phyloP scores from a whole-genome alignment of 345 rosid genomes.

The Nephelium lappaceum region DNA sequence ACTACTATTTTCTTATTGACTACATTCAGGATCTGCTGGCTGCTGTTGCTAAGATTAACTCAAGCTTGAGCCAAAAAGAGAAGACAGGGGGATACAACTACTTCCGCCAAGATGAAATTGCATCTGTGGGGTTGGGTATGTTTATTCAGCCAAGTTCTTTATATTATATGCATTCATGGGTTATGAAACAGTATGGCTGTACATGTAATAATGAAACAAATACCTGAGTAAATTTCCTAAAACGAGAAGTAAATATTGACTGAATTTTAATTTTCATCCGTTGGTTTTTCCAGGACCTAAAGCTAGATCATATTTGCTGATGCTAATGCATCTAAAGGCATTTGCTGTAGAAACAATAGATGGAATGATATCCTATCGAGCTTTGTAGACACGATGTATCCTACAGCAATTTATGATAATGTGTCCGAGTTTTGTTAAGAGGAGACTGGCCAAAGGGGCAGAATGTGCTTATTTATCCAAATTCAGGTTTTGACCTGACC shows the following conservation, averaged over 20 bases:
- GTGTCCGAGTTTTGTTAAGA: no score
- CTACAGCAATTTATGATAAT: no score
- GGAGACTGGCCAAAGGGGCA: no score
- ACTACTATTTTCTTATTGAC: neutral
- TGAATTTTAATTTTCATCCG: neutral
- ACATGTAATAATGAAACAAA: no score
- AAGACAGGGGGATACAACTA: conserved; percentile 38
- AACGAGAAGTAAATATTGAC: neutral
- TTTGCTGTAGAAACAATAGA: conserved; percentile 64
- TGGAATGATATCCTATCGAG: conserved; percentile 58
- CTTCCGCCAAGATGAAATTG: conserved; percentile 70
- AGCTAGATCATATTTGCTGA: conserved; percentile 61
- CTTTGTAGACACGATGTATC: conserved; percentile 11
- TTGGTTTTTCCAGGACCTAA: conserved; percentile 51
- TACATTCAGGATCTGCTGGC: conserved; percentile 62
- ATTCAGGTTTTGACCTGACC: neutral
- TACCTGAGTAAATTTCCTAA: no score
- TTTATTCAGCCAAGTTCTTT: neutral
- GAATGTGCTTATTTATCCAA: no score
- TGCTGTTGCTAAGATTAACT: conserved; percentile 75
- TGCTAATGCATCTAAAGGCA: conserved; percentile 64
- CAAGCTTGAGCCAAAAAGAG: conserved; percentile 50
- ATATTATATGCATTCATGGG: no score
- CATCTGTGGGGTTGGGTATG: conserved; percentile 42
- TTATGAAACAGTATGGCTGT: neutral